A percentile compares a stretch with the other conserved stretches of the same genome.
Conservation (phyloP, 2,329 filamentous ascomycete genomes). For the Grosmannia clavigera region DNA sequence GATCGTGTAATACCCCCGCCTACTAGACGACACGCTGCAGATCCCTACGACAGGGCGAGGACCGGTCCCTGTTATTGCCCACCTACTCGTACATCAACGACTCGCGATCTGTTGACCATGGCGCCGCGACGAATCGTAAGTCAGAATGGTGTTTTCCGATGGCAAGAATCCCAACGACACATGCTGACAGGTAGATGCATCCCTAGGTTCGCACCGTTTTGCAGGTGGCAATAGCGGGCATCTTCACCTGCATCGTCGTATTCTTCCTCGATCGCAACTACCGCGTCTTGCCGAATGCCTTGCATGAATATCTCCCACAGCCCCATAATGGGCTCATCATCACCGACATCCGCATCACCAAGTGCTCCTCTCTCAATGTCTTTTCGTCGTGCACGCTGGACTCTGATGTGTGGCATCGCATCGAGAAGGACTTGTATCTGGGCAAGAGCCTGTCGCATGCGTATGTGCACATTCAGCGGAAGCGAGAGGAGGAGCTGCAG, state of each 20-base stretch:
- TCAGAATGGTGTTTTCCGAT: not conserved
- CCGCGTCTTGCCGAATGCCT: conserved; percentile 68
- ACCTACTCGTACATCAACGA: not conserved
- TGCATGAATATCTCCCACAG: conserved; percentile 76
- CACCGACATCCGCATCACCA: conserved; percentile 70
- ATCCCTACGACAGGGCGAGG: not conserved
- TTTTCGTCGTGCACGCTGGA: conserved; percentile 70
- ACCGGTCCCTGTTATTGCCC: not conserved
- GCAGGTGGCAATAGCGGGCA: conserved; percentile 57
- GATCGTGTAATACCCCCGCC: not conserved
- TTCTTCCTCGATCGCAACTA: conserved; percentile 83
- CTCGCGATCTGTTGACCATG: conserved; percentile 10
- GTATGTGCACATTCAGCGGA: conserved; percentile 71
- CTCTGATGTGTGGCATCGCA: conserved; percentile 58
- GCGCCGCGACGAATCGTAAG: conserved; percentile 21
- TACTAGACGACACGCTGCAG: not conserved
- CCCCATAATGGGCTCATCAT: conserved; percentile 77
- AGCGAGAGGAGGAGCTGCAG: conserved; percentile 72
- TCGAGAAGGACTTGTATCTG: conserved; percentile 84
- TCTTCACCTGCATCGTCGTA: conserved; percentile 57
- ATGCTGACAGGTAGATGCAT: not conserved
- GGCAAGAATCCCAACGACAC: not conserved
- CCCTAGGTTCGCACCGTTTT: conserved; percentile 52
- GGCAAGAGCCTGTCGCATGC: conserved; percentile 63
- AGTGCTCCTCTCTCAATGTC: conserved; percentile 61